Percentiles rank a stretch among this genome's conserved stretches.
These are phyloP conservation scores for Recurvomyces mirabilis DNA, from an alignment of 495 filamentous ascomycete species.

Conservation along the genomic window DNA sequence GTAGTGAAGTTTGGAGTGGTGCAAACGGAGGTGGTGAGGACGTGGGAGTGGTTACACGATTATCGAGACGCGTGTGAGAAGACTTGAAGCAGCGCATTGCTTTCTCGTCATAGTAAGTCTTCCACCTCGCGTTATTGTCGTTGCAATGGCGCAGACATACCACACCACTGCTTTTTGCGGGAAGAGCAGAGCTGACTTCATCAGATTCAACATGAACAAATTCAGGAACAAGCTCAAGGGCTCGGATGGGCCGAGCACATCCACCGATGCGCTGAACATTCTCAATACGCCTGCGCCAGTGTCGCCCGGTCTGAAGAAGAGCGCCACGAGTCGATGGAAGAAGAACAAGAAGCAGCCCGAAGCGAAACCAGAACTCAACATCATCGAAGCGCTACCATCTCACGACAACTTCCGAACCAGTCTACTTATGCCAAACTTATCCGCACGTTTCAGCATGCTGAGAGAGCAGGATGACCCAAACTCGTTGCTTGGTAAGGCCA, in stretches of 20 bases:
- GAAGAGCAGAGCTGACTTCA: conserved; percentile 22
- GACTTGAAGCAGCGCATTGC: too few relatives aligned
- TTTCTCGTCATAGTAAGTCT: neutral
- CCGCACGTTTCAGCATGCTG: conserved; percentile 92
- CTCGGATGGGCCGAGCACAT: conserved; percentile 10
- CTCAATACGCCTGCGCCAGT: conserved; percentile 1
- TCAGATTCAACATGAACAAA: conserved; percentile 32
- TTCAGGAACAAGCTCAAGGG: conserved; percentile 31
- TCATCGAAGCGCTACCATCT: conserved; percentile 63
- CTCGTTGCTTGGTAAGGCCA: conserved; percentile 81
- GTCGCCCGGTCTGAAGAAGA: conserved; percentile 18
- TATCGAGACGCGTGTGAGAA: too few relatives aligned
- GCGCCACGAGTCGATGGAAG: conserved; percentile 19
- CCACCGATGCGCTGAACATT: conserved; percentile 4
- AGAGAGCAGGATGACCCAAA: conserved; percentile 84
- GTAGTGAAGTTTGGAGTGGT: too few relatives aligned
- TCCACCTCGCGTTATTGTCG: neutral
- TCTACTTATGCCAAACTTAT: conserved; percentile 87
- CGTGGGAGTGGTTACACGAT: neutral
- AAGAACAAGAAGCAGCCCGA: conserved; percentile 39
- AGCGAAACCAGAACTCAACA: conserved; percentile 55
- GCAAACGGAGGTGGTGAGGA: too few relatives aligned
- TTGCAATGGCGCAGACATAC: conserved; percentile 9
- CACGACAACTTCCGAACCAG: conserved; percentile 93
- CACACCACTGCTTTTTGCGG: too few relatives aligned